These are phyloP conservation scores for Lithohypha guttulata DNA, from an alignment of 2,329 filamentous ascomycete species.

Conservation along the genomic window DNA sequence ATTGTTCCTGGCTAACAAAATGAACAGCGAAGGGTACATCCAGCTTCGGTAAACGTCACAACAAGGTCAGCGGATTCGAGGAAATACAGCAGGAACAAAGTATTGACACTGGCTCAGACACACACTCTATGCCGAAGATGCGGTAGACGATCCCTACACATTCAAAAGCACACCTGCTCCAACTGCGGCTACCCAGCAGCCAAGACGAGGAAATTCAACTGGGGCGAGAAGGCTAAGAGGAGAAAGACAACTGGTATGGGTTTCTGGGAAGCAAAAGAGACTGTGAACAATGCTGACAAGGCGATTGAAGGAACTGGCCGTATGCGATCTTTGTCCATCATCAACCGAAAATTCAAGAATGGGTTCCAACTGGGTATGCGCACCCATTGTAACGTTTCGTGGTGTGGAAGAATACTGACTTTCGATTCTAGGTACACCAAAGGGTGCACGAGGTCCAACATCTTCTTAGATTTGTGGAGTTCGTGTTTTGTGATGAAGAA, in stretches of 20 bases:
- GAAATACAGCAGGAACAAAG: background rate
- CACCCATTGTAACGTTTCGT: background rate
- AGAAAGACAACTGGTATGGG: slow-evolving; percentile 72
- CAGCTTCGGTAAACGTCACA: slow-evolving; percentile 58
- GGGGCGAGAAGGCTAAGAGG: slow-evolving; percentile 99
- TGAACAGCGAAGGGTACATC: slow-evolving; percentile 58
- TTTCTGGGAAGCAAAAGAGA: background rate
- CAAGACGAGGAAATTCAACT: slow-evolving; percentile 99
- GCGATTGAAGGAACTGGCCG: slow-evolving; percentile 62
- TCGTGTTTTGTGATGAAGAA: no score
- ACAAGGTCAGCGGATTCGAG: slow-evolving; percentile 3
- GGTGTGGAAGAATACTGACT: slow-evolving; percentile 1
- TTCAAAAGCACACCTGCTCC: slow-evolving; percentile 98
- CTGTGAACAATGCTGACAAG: background rate
- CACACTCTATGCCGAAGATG: slow-evolving; percentile 89
- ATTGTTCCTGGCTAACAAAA: no score
- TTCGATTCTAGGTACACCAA: slow-evolving; percentile 44
- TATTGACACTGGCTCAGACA: slow-evolving; percentile 71
- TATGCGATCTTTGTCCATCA: slow-evolving; percentile 86
- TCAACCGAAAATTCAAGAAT: slow-evolving; percentile 92
- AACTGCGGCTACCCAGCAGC: slow-evolving; percentile 94
- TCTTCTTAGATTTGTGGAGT: slow-evolving; percentile 32
- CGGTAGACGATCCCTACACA: slow-evolving; percentile 92
- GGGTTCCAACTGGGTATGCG: slow-evolving; percentile 75
- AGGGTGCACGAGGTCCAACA: slow-evolving; percentile 62